Base-by-base conservation (phyloP, 129 eudicot genomes). In the Tagetes patula region DNA sequence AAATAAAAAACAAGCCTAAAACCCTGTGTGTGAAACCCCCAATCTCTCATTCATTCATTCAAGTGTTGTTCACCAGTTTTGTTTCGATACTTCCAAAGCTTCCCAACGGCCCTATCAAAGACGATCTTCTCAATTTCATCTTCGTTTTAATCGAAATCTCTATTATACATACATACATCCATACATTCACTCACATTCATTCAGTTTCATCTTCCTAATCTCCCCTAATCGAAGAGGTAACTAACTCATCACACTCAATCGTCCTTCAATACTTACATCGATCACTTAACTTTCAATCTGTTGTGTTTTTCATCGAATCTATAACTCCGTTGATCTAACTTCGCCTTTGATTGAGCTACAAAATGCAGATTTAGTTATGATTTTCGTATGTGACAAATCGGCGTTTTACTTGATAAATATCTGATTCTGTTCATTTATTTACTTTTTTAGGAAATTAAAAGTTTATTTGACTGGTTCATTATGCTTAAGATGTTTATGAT, bases 11-110 rank as follows among this genome's bases (percentile, higher is more conserved):
- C 48, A 53, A 14, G 59, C 42, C 66, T 61, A 61, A 61, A 61
- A 61, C 66, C 66, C 66, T 34, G 30, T 34, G 34, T 61, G 34
- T 61, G 66, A 61, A 46, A 61, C 4, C 66, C 66, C 30, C 11
- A 61, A 34, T 8, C 41, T 61, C 66, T 34, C 66, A 61, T 43
- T 43, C 7, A 11, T 34, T 34, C 20, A 20, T 20, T 33, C 65
- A 59, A 40, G 41, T 34, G 7, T 59, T 58, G 3, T 4, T 39
- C 4, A 2, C 27, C 27, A 20, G 27, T 4, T 39, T 39, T 55
- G n/a, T 72, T 79, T 73, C 67, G 75, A 54, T 67, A 78, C 58
- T 70, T 41, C 66, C 77, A 70, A 78, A 71, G 82, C 72, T 78
- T 32, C 55, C 77, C 77, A 63, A 71, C 82, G 65, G 77, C 62